Evolutionary conservation across 202 grass and related monocot genomes (phyloP).

Genomic region (Sporobolus alterniflorus): DNA sequence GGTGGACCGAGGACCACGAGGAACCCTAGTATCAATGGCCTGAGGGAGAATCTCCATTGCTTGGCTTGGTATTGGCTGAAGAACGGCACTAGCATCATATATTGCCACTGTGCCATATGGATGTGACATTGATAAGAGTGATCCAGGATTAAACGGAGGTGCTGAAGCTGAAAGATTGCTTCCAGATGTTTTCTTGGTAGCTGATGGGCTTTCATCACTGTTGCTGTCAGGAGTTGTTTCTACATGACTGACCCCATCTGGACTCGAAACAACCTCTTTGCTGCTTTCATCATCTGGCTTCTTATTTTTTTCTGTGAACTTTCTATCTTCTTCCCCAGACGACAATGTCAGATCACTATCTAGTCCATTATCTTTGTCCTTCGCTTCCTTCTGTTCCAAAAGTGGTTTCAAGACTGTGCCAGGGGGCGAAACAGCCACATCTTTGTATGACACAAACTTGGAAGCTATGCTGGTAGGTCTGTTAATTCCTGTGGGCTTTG

Average conservation of each 20-base stretch:
- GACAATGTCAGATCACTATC: conserved; percentile 39
- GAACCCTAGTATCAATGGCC: conserved; percentile 77
- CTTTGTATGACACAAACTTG: conserved; percentile 94
- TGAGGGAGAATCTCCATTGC: conserved; percentile 67
- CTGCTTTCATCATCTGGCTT: conserved; percentile 45
- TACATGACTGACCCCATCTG: conserved; percentile 33
- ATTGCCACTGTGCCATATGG: conserved; percentile 68
- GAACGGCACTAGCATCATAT: conserved; percentile 69
- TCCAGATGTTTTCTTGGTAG: conserved; percentile 62
- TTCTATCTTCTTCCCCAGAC: conserved; percentile 60
- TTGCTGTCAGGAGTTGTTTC: conserved; percentile 59
- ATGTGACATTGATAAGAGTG: conserved; percentile 70
- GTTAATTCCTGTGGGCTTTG: conserved; percentile 40
- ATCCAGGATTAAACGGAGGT: conserved; percentile 94
- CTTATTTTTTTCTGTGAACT: conserved; percentile 51
- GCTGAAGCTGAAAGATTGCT: conserved; percentile 99
- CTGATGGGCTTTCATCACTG: conserved; percentile 50
- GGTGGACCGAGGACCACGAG: conserved; percentile 80
- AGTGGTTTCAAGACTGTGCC: conserved; percentile 79
- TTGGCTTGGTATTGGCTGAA: conserved; percentile 62
- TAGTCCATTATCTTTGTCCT: conserved; percentile 41
- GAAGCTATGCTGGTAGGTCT: conserved; percentile 68
- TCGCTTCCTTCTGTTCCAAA: conserved; percentile 66
- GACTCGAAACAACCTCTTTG: conserved; percentile 56
- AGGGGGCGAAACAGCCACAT: conserved; percentile 88